phyloP scores from a whole-genome alignment of 2,329 filamentous ascomycete genomes.

The Cladosporium oxysporum region DNA sequence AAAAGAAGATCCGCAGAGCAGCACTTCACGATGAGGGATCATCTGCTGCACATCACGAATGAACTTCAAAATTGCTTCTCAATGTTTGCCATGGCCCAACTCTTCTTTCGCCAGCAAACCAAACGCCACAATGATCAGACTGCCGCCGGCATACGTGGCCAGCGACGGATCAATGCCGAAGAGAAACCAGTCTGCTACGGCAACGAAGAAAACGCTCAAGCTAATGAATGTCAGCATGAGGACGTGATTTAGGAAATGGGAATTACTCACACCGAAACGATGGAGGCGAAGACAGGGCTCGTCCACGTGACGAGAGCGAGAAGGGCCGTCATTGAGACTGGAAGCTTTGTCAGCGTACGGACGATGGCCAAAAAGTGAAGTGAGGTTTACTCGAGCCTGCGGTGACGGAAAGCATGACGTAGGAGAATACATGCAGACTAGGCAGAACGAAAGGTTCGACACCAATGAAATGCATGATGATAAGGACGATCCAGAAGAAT shows the following conservation, averaged over 20 bases:
- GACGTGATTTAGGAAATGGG: too few species aligned
- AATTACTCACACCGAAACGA: constrained; percentile 35
- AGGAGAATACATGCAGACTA: constrained; percentile 29
- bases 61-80: not conserved
- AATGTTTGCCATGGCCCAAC: constrained; percentile 18
- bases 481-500: constrained; percentile 33
- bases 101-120: constrained; percentile 33
- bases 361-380: not conserved
- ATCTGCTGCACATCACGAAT: not conserved
- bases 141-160: constrained; percentile 36
- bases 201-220: constrained; percentile 37
- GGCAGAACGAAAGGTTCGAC: constrained; percentile 35
- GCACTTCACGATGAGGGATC: not conserved
- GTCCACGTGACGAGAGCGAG: constrained; percentile 39
- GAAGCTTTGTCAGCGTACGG: not conserved
- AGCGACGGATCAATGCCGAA: constrained; percentile 33
- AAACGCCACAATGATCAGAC: constrained; percentile 36
- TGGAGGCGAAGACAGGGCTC: constrained; percentile 37
- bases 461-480: constrained; percentile 34
- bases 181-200: constrained; percentile 38
- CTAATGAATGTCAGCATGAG: constrained; percentile 5
- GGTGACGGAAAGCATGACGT: constrained; percentile 34
- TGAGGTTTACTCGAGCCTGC: constrained; percentile 30
- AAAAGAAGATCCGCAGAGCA: not conserved
- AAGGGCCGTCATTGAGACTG: constrained; percentile 35